Evolutionary conservation across 2,329 filamentous ascomycete species (phyloP).

Genomic region (Blastomyces gilchristii): DNA sequence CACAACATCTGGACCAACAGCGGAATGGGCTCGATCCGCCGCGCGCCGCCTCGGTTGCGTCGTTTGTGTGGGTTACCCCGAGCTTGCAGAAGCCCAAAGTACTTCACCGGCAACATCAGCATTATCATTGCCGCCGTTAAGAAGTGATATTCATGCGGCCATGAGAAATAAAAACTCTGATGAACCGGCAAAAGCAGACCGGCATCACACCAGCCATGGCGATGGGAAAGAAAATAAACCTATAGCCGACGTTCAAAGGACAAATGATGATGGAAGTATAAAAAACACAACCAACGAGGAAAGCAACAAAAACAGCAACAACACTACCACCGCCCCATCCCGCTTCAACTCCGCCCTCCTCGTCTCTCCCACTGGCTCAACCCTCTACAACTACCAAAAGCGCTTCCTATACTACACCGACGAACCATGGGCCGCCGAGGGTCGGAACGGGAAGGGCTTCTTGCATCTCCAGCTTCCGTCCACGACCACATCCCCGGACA

Average conservation of each 20-base stretch:
- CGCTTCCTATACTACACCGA: conserved; percentile 58
- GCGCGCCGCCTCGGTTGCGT: conserved; percentile 47
- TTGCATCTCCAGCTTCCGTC: conserved; percentile 18
- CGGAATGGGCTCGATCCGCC: conserved; percentile 48
- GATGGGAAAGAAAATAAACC: not conserved
- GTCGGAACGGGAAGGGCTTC: conserved; percentile 20
- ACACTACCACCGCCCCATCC: not conserved
- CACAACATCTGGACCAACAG: conserved; percentile 45
- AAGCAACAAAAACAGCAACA: not conserved
- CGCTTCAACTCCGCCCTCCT: conserved; percentile 51
- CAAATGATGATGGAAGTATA: not conserved
- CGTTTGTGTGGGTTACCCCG: conserved; percentile 56
- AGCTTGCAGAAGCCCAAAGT: conserved; percentile 29
- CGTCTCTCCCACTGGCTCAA: conserved; percentile 44
- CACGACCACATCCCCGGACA: not conserved
- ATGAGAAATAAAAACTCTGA: conserved; percentile 9
- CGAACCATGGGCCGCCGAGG: conserved; percentile 52
- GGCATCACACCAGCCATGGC: no score
- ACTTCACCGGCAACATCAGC: conserved; percentile 12
- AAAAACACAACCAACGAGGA: not conserved
- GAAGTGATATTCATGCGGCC: not conserved
- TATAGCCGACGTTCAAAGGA: not conserved
- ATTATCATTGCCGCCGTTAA: not conserved
- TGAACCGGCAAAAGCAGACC: not conserved
- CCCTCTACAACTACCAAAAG: conserved; percentile 53